Percentiles rank a stretch among this genome's conserved stretches.
Evolutionary conservation across 2,329 filamentous ascomycete genomes (phyloP).

Genomic region (Xylaria sp.): DNA sequence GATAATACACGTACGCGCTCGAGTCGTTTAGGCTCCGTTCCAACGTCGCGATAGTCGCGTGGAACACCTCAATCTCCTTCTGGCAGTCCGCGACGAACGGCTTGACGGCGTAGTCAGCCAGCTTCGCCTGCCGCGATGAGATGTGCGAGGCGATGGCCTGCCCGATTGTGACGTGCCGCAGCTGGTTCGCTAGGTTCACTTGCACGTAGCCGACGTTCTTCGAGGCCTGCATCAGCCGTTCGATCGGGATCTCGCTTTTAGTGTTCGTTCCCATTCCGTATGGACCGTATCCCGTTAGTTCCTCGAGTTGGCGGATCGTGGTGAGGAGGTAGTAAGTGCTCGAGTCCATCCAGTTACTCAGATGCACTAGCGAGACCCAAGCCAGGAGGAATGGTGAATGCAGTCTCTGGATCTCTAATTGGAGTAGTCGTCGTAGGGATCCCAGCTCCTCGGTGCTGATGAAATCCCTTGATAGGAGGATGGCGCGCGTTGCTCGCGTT

Average conservation of each 20-base stretch:
- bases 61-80: slow-evolving; percentile 14
- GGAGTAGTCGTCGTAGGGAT: slow-evolving; percentile 7
- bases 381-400: slow-evolving; percentile 22
- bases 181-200: slow-evolving; percentile 22
- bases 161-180: slow-evolving; percentile 20
- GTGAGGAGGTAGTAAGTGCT: slow-evolving; percentile 23
- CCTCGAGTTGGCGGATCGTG: slow-evolving; percentile 18
- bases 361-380: slow-evolving; percentile 21
- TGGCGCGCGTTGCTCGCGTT: slow-evolving; percentile 19
- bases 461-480: slow-evolving; percentile 14
- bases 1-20: slow-evolving; percentile 21
- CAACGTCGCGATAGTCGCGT: slow-evolving; percentile 11
- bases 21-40: slow-evolving; percentile 19
- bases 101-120: slow-evolving; percentile 12
- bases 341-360: slow-evolving; percentile 25
- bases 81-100: background rate
- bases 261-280: slow-evolving; percentile 10
- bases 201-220: slow-evolving; percentile 22
- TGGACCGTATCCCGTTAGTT: slow-evolving; percentile 19
- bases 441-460: slow-evolving; percentile 10
- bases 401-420: slow-evolving; percentile 4
- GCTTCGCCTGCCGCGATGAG: background rate
- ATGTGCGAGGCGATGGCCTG: slow-evolving; percentile 11
- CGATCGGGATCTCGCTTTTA: slow-evolving; percentile 6
- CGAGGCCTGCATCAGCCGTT: slow-evolving; percentile 11